Evolutionary conservation across 768 basidiomycete genomes (phyloP).

Genomic region (Tulasnella sp.): DNA sequence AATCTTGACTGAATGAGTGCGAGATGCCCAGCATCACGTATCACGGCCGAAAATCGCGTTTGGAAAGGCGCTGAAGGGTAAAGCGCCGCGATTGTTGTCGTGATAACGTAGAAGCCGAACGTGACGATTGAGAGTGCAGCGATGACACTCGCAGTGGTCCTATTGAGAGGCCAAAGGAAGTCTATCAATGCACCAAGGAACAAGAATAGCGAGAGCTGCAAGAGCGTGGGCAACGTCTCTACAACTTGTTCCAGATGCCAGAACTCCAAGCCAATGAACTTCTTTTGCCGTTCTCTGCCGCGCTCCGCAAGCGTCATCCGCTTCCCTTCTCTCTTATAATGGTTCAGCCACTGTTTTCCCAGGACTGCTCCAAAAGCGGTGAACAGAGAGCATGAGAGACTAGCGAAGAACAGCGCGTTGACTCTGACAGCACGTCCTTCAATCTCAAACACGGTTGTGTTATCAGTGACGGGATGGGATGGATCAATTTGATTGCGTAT

Average conservation of each 20-base stretch:
- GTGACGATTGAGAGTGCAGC: background rate
- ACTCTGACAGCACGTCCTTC: background rate
- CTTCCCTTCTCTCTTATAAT: background rate
- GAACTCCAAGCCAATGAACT: constrained; percentile 1
- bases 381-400: background rate
- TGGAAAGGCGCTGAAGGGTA: background rate
- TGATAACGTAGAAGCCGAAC: background rate
- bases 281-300: background rate
- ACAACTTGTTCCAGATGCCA: background rate
- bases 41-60: background rate
- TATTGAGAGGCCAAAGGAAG: background rate
- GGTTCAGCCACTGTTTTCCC: constrained; percentile 1
- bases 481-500: background rate
- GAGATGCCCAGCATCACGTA: too few species aligned
- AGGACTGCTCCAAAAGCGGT: background rate
- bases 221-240: background rate
- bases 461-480: background rate
- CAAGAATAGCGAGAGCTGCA: background rate
- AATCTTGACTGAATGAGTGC: too few species aligned
- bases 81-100: background rate
- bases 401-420: background rate
- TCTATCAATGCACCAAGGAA: background rate
- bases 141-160: background rate
- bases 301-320: background rate
- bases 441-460: too few species aligned